phyloP scores from a whole-genome alignment of 2,329 filamentous ascomycete species.

The Stachybotrys echinatus region DNA sequence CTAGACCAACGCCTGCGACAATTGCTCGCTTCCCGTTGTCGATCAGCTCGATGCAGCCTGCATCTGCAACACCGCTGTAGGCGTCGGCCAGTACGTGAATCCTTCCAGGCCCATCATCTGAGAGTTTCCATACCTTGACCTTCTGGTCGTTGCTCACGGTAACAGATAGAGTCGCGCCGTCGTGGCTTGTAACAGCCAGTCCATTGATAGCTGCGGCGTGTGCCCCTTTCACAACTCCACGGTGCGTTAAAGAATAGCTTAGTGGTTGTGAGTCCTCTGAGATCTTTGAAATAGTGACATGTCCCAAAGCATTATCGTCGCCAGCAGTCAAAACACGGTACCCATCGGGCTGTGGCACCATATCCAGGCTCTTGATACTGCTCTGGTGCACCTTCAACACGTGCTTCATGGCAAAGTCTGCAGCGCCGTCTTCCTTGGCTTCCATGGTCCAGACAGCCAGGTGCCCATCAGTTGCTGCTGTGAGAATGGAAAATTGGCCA shows the following conservation, averaged over 20 bases:
- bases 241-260: constrained; percentile 15
- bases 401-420: constrained; percentile 19
- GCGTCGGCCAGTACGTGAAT: constrained; percentile 40
- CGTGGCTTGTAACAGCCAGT: constrained; percentile 29
- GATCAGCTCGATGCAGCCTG: constrained; percentile 44
- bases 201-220: constrained; percentile 71
- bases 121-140: constrained; percentile 49
- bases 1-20: constrained; percentile 41
- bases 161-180: constrained; percentile 23
- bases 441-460: constrained; percentile 34
- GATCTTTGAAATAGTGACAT: constrained; percentile 33
- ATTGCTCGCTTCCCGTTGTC: constrained; percentile 21
- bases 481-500: constrained; percentile 43
- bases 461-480: constrained; percentile 77
- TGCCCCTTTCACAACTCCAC: constrained; percentile 37
- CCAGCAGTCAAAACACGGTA: constrained; percentile 68
- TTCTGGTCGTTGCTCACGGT: constrained; percentile 58
- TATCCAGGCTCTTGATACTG: constrained; percentile 64
- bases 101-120: constrained; percentile 9
- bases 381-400: constrained; percentile 66
- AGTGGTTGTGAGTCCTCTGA: constrained; percentile 8
- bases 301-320: constrained; percentile 77
- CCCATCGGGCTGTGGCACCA: constrained; percentile 24
- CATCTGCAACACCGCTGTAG: constrained; percentile 57
- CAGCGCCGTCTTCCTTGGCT: constrained; percentile 3